Conservation (phyloP, 2,329 filamentous ascomycete genomes). For the Eurotiales sp. region DNA sequence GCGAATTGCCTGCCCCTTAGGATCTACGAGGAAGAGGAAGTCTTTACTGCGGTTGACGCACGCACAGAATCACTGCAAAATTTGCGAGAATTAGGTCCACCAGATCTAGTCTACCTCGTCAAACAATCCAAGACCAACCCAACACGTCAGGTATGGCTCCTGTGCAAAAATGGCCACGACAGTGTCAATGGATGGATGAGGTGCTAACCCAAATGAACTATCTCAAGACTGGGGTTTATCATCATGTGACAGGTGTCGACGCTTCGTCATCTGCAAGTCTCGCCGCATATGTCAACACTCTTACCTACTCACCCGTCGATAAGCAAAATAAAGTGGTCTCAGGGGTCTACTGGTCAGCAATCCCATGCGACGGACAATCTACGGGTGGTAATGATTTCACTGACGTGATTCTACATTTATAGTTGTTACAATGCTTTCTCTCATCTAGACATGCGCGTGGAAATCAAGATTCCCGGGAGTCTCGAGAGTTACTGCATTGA, state of each 20-base stretch:
- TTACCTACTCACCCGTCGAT: conserved; percentile 84
- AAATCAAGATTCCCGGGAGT: conserved; percentile 93
- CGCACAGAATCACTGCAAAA: conserved; percentile 83
- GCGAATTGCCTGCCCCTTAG: conserved; percentile 45
- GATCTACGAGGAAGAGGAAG: conserved; percentile 84
- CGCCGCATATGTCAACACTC: conserved; percentile 95
- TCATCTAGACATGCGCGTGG: conserved; percentile 94
- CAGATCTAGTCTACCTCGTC: conserved; percentile 90
- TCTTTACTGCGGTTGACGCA: conserved; percentile 80
- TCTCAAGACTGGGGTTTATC: conserved; percentile 79
- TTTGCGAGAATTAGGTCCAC: conserved; percentile 88
- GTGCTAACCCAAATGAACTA: background rate
- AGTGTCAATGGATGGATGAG: background rate
- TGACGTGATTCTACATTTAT: conserved; percentile 6
- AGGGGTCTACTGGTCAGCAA: conserved; percentile 80
- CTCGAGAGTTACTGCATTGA: conserved; percentile 98
- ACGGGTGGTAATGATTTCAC: background rate
- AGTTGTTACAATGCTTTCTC: conserved; percentile 99
- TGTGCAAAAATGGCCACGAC: conserved; percentile 6
- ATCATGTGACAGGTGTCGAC: conserved; percentile 96
- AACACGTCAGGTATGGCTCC: conserved; percentile 51
- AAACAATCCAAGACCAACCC: conserved; percentile 65
- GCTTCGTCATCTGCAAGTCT: conserved; percentile 95
- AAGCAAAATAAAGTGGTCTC: conserved; percentile 87
- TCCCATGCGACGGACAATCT: background rate